These are phyloP conservation scores for Flaveria linearis DNA, from an alignment of 129 eudicot species.

Conservation along the genomic window DNA sequence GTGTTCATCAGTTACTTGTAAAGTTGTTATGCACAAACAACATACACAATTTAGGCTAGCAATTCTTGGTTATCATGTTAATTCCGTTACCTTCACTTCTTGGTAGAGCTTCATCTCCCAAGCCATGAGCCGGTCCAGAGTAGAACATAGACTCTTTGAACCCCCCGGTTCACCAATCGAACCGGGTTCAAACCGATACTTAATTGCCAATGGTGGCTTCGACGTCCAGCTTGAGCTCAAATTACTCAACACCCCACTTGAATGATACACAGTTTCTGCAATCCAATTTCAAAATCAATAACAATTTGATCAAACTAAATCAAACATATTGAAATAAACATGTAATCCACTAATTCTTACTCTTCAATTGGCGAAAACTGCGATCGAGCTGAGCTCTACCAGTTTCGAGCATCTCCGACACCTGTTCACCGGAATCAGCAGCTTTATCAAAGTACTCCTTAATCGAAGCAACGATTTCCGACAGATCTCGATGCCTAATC, in stretches of 20 bases:
- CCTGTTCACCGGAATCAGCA: slow-evolving; percentile 87
- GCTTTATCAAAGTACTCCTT: slow-evolving; percentile 88
- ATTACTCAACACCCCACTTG: slow-evolving; percentile 85
- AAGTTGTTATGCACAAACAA: slow-evolving; percentile 24
- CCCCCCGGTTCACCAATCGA: slow-evolving; percentile 64
- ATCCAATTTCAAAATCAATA: slow-evolving; percentile 14
- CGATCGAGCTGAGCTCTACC: slow-evolving; percentile 95
- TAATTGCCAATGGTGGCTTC: slow-evolving; percentile 92
- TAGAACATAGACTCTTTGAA: slow-evolving; percentile 84
- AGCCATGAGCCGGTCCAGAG: slow-evolving; percentile 86
- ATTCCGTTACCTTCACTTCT: slow-evolving; percentile 80
- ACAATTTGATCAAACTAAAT: not conserved
- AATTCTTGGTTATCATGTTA: slow-evolving; percentile 1
- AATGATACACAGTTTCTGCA: slow-evolving; percentile 93
- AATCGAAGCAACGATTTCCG: slow-evolving; percentile 71
- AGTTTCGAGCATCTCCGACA: slow-evolving; percentile 86
- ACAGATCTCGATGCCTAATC: slow-evolving; percentile 74
- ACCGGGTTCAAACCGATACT: slow-evolving; percentile 80
- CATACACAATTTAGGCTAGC: not conserved
- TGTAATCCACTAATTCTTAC: slow-evolving; percentile 35
- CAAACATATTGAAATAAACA: no score
- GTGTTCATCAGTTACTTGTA: slow-evolving; percentile 8
- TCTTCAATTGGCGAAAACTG: slow-evolving; percentile 74
- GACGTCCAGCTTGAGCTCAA: slow-evolving; percentile 99
- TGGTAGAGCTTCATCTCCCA: slow-evolving; percentile 97